Evolutionary conservation across 2,329 filamentous ascomycete genomes (phyloP).

Genomic region (Ramularia collo-cygni): DNA sequence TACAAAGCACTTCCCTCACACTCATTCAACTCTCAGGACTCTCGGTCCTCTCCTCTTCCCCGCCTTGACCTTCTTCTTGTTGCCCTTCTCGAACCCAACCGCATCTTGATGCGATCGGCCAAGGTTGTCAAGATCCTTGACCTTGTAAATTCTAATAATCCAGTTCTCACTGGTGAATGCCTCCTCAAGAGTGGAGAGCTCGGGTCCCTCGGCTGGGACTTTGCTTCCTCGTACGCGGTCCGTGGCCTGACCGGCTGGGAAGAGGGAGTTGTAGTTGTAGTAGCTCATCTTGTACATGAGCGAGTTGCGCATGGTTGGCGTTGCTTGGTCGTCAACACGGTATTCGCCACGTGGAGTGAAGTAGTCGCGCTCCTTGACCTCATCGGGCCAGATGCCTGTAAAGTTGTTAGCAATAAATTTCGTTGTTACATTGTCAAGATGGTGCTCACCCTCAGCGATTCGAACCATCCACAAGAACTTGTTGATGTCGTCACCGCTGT

Average conservation of each 20-base stretch:
- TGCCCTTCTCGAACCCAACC: slow-evolving; percentile 65
- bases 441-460: slow-evolving; percentile 76
- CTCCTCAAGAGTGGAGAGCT: slow-evolving; percentile 85
- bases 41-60: slow-evolving; percentile 66
- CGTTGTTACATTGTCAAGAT: background rate
- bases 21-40: slow-evolving; percentile 58
- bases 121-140: slow-evolving; percentile 96
- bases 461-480: slow-evolving; percentile 99
- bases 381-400: slow-evolving; percentile 83
- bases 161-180: slow-evolving; percentile 99
- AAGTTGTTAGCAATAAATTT: slow-evolving; percentile 8
- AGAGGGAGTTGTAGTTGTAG: slow-evolving; percentile 91
- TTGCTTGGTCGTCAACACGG: slow-evolving; percentile 85
- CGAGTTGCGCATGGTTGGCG: slow-evolving; percentile 97
- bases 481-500: slow-evolving; percentile 98
- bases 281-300: slow-evolving; percentile 99
- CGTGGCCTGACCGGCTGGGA: slow-evolving; percentile 81
- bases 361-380: slow-evolving; percentile 94
- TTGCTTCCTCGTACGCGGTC: slow-evolving; percentile 80
- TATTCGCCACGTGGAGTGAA: slow-evolving; percentile 94
- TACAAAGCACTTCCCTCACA: too few relatives aligned
- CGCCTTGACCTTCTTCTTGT: slow-evolving; percentile 70
- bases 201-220: slow-evolving; percentile 76
- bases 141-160: slow-evolving; percentile 99
- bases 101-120: slow-evolving; percentile 75